phyloP scores from a whole-genome alignment of 2,329 filamentous ascomycete genomes.

The Colletotrichum sp. region DNA sequence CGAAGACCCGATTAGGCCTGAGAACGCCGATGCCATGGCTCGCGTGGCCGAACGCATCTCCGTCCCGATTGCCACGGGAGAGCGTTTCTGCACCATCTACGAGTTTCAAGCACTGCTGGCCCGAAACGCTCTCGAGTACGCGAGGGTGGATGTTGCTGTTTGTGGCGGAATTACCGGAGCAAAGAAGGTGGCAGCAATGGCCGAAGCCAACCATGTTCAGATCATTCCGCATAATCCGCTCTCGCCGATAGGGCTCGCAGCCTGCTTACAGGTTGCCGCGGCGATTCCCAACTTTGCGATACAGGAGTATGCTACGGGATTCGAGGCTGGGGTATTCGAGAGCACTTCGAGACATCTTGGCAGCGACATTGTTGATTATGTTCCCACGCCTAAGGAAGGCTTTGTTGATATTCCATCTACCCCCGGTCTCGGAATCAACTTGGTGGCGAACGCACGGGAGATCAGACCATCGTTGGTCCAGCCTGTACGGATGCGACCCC shows the following conservation, averaged over 20 bases:
- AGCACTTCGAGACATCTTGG: not conserved
- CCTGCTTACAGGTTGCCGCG: not conserved
- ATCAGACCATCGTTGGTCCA: not conserved
- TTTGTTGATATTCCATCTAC: not conserved
- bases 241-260: not conserved
- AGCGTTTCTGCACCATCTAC: not conserved
- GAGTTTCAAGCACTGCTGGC: not conserved
- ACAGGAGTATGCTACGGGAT: not conserved
- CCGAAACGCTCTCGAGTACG: not conserved
- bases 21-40: not conserved
- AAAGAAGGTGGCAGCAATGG: not conserved
- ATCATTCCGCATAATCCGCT: not conserved
- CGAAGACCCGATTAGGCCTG: not conserved
- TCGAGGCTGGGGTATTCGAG: not conserved
- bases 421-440: not conserved
- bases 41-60: not conserved
- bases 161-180: not conserved
- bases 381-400: not conserved
- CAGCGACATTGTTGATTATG: not conserved
- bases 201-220: not conserved
- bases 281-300: not conserved
- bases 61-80: not conserved
- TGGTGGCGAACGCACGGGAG: not conserved
- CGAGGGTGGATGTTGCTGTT: not conserved
- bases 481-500: not conserved